phyloP scores from a whole-genome alignment of 2,329 filamentous ascomycete genomes.

The Phialemonium atrogriseum region DNA sequence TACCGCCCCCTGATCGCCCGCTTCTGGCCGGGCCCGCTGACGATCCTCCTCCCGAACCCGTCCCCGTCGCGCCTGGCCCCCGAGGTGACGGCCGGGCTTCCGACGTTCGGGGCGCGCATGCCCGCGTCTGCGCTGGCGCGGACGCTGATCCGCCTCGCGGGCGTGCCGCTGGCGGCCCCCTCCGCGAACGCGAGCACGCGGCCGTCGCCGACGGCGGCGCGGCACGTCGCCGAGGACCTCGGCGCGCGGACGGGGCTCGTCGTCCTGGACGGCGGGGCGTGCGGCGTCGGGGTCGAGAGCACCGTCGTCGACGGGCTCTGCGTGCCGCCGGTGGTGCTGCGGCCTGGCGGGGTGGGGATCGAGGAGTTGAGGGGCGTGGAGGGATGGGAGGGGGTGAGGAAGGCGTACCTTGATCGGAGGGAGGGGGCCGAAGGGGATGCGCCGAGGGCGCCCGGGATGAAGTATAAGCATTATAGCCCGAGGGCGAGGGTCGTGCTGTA shows the following conservation, averaged over 20 bases:
- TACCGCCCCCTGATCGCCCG: conserved; percentile 69
- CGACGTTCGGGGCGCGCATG: conserved; percentile 85
- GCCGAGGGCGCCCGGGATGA: conserved; percentile 92
- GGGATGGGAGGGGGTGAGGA: conserved; percentile 73
- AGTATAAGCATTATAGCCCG: conserved; percentile 96
- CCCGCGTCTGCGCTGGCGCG: conserved; percentile 78
- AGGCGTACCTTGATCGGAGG: conserved; percentile 71
- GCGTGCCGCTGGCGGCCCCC: conserved; percentile 76
- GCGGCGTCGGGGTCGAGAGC: conserved; percentile 86
- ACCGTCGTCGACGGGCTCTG: conserved; percentile 91
- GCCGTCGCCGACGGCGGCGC: conserved; percentile 82
- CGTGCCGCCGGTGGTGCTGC: conserved; percentile 68
- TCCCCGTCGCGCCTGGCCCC: conserved; percentile 63
- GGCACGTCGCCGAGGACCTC: conserved; percentile 82
- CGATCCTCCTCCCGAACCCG: conserved; percentile 77
- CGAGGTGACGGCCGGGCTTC: conserved; percentile 82
- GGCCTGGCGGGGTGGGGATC: conserved; percentile 81
- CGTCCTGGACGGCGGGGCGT: conserved; percentile 72
- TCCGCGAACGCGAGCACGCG: conserved; percentile 93
- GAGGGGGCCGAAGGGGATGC: conserved; percentile 51
- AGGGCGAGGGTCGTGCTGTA: conserved; percentile 80
- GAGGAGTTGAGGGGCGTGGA: conserved; percentile 65
- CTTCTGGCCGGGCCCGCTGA: conserved; percentile 95
- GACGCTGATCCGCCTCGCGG: conserved; percentile 72
- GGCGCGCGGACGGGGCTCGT: conserved; percentile 76